phyloP scores from a whole-genome alignment of 177 flowering plant genomes.

The Vitis hybrid region DNA sequence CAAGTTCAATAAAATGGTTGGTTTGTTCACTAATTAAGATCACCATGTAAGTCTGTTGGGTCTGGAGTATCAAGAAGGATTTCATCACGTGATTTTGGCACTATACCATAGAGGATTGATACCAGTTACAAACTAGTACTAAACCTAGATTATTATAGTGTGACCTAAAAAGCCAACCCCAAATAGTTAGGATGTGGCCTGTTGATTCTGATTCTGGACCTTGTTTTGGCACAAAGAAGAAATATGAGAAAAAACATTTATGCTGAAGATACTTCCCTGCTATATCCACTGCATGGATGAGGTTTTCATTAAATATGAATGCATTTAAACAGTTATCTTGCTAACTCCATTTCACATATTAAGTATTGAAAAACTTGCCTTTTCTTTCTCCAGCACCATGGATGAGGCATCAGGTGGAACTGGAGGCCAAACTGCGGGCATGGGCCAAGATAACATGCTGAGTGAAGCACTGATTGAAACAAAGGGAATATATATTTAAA shows the following conservation, averaged over 20 bases:
- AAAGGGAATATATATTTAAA: not conserved
- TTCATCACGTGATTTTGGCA: too few species aligned
- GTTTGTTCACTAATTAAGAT: not conserved
- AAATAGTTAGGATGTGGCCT: too few species aligned
- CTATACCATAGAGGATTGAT: too few species aligned
- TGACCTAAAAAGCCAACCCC: too few species aligned
- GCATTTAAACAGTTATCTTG: not conserved
- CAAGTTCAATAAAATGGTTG: not conserved
- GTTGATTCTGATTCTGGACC: too few species aligned
- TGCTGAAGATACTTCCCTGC: not conserved
- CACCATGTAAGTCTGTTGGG: not conserved
- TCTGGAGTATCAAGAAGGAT: too few species aligned
- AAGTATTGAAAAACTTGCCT: conserved; percentile 46
- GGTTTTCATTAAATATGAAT: not conserved
- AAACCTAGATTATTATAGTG: too few species aligned
- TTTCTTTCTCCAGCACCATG: conserved; percentile 78
- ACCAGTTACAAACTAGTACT: too few species aligned
- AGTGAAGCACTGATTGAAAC: conserved; percentile 69
- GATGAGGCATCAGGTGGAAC: conserved; percentile 86
- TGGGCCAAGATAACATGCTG: conserved; percentile 99
- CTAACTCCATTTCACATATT: not conserved
- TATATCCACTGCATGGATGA: not conserved
- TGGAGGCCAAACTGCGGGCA: conserved; percentile 89
- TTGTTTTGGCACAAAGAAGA: not conserved
- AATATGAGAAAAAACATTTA: not conserved